Percentiles rank a stretch among this genome's conserved stretches.
These are phyloP conservation scores for Entoloma clypeatum DNA, from an alignment of 1,284 basidiomycete genomes.

Conservation along the genomic window DNA sequence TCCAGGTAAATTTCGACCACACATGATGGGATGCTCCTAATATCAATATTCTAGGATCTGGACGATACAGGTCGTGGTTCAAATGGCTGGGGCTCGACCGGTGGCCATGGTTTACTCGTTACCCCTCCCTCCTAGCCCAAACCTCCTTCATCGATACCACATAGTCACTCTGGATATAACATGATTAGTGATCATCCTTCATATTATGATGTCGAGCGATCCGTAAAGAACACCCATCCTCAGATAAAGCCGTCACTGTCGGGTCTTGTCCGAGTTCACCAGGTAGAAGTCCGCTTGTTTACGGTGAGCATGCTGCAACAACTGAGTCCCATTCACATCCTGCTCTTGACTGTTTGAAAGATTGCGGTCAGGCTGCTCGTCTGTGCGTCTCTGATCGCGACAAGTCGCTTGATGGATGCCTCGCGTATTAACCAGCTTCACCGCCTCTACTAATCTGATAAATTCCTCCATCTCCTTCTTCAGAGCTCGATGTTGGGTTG, in stretches of 20 bases:
- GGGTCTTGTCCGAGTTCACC: conserved; percentile 36
- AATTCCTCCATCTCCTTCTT: conserved; percentile 64
- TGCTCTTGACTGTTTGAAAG: conserved; percentile 14
- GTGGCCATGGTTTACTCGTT: conserved; percentile 60
- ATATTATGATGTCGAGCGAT: conserved; percentile 1
- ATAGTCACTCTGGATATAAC: background rate
- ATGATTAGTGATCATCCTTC: background rate
- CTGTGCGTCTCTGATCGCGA: conserved; percentile 22
- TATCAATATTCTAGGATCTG: conserved; percentile 52
- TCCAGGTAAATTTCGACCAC: conserved; percentile 55
- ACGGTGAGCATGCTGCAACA: conserved; percentile 49
- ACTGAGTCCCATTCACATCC: conserved; percentile 34
- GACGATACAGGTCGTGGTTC: conserved; percentile 81
- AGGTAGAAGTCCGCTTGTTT: conserved; percentile 41
- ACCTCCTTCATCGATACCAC: too few species aligned
- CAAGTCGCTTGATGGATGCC: conserved; percentile 26
- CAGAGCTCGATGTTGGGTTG: conserved; percentile 44
- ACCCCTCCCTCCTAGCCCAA: conserved; percentile 15
- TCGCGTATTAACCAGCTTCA: conserved; percentile 54
- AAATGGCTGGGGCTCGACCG: conserved; percentile 95
- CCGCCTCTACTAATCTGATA: conserved; percentile 72
- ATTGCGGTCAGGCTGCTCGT: conserved; percentile 21
- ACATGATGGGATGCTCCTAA: background rate
- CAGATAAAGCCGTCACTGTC: conserved; percentile 17
- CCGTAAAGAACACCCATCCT: background rate